Evolutionary conservation across 2,329 filamentous ascomycete species (phyloP).

Genomic region (Exophiala spinifera): DNA sequence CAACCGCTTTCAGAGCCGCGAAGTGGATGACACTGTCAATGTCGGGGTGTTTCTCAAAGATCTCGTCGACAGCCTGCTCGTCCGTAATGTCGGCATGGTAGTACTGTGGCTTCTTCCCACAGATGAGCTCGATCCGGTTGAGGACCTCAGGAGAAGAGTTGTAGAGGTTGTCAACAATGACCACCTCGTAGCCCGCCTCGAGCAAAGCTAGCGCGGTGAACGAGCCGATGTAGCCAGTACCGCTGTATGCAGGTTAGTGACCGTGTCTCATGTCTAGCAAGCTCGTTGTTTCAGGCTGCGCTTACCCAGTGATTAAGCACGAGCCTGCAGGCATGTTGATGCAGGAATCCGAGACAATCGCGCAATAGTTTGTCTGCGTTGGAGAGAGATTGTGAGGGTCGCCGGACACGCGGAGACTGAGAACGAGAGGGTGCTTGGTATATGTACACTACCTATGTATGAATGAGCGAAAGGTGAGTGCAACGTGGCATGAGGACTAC

Average conservation of each 20-base stretch:
- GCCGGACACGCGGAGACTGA: neutral
- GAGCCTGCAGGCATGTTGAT: slow-evolving; percentile 72
- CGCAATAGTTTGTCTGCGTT: neutral
- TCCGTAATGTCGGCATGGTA: slow-evolving; percentile 86
- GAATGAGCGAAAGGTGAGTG: neutral
- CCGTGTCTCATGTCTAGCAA: slow-evolving; percentile 7
- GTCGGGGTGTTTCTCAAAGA: slow-evolving; percentile 83
- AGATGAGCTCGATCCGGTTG: slow-evolving; percentile 92
- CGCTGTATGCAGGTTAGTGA: slow-evolving; percentile 54
- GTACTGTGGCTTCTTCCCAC: slow-evolving; percentile 81
- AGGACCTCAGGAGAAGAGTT: slow-evolving; percentile 90
- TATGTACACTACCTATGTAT: neutral
- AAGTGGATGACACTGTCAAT: slow-evolving; percentile 99
- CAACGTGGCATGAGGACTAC: neutral
- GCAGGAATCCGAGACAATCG: slow-evolving; percentile 19
- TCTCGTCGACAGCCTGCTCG: slow-evolving; percentile 74
- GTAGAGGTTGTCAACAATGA: slow-evolving; percentile 95
- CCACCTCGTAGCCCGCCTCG: slow-evolving; percentile 90
- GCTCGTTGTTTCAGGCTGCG: slow-evolving; percentile 19
- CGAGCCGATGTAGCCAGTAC: slow-evolving; percentile 97
- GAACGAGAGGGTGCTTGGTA: neutral
- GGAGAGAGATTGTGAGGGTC: neutral
- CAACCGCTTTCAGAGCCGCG: slow-evolving; percentile 95
- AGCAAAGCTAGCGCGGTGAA: slow-evolving; percentile 92
- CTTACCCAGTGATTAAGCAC: slow-evolving; percentile 88